Evolutionary conservation across 371 early-diverging fungal genomes (phyloP).

Genomic region (Haplosporangium sp.): DNA sequence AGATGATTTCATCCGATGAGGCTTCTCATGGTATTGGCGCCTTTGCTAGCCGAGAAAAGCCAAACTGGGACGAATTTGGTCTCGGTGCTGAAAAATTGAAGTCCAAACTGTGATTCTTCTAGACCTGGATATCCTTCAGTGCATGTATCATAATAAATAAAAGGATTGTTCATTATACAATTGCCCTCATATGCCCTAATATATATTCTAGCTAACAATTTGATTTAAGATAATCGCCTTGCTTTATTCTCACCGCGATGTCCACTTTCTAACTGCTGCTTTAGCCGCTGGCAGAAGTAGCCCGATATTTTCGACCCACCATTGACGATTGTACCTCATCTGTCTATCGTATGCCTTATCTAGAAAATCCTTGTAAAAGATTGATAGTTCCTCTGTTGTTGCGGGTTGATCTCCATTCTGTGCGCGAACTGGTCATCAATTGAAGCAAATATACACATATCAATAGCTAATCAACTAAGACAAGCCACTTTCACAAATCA

Average conservation of each 20-base stretch:
- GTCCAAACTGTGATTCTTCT: slow-evolving; percentile 31
- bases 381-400: slow-evolving; percentile 78
- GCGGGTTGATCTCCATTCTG: slow-evolving; percentile 61
- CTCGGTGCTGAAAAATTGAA: slow-evolving; percentile 42
- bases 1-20: slow-evolving; percentile 77
- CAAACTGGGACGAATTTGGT: slow-evolving; percentile 68
- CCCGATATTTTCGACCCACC: slow-evolving; percentile 79
- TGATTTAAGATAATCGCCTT: neutral
- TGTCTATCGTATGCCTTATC: slow-evolving; percentile 78
- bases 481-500: too few relatives aligned
- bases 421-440: slow-evolving; percentile 24
- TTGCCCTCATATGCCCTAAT: too few relatives aligned
- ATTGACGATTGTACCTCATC: slow-evolving; percentile 78
- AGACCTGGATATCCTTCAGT: neutral
- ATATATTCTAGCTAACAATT: neutral
- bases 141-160: slow-evolving; percentile 11
- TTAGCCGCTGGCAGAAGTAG: slow-evolving; percentile 78
- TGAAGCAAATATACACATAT: neutral
- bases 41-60: slow-evolving; percentile 66
- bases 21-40: slow-evolving; percentile 75
- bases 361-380: slow-evolving; percentile 84
- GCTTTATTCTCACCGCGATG: slow-evolving; percentile 14
- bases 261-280: slow-evolving; percentile 62
- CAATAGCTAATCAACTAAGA: too few relatives aligned
- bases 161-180: neutral